Percentiles rank a stretch among this genome's conserved stretches.
phyloP scores from a whole-genome alignment of 768 basidiomycete genomes.

The Daedaleopsis sinensis region DNA sequence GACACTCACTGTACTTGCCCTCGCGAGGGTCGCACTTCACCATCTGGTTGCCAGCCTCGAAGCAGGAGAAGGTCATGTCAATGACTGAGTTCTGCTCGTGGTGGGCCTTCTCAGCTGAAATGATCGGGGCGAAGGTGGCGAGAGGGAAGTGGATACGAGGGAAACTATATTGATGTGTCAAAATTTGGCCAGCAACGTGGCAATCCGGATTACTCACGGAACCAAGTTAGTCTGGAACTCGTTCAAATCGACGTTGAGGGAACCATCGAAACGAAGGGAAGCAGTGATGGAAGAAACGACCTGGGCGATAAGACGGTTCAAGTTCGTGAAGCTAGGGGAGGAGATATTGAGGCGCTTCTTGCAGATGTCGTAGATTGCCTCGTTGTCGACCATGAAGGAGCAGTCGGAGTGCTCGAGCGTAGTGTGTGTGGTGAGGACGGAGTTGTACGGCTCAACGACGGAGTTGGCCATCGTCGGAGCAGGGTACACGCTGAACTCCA shows the following conservation, averaged over 20 bases:
- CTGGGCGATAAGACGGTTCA: constrained; percentile 70
- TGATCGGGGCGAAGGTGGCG: constrained; percentile 67
- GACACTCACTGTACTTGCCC: constrained; percentile 69
- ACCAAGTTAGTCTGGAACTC: constrained; percentile 76
- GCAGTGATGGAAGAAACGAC: constrained; percentile 52
- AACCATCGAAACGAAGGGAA: constrained; percentile 64
- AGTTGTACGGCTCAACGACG: constrained; percentile 99
- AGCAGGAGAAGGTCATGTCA: constrained; percentile 75
- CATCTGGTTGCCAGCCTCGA: constrained; percentile 80
- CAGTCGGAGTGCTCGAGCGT: constrained; percentile 99
- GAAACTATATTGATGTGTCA: constrained; percentile 41
- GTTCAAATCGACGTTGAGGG: constrained; percentile 69
- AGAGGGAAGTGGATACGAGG: constrained; percentile 72
- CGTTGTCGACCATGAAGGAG: constrained; percentile 95
- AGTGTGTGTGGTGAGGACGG: constrained; percentile 96
- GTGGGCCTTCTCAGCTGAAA: constrained; percentile 63
- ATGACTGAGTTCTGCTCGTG: constrained; percentile 73
- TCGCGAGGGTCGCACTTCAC: constrained; percentile 79
- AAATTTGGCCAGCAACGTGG: neutral
- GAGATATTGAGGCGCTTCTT: constrained; percentile 57
- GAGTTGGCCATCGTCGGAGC: constrained; percentile 94
- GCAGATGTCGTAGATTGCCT: constrained; percentile 72
- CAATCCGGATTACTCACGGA: constrained; percentile 39
- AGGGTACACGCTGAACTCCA: constrained; percentile 98
- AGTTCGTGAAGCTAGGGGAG: constrained; percentile 63